These are phyloP conservation scores for Penicillium parvum DNA, from an alignment of 495 filamentous ascomycete species.

Conservation along the genomic window DNA sequence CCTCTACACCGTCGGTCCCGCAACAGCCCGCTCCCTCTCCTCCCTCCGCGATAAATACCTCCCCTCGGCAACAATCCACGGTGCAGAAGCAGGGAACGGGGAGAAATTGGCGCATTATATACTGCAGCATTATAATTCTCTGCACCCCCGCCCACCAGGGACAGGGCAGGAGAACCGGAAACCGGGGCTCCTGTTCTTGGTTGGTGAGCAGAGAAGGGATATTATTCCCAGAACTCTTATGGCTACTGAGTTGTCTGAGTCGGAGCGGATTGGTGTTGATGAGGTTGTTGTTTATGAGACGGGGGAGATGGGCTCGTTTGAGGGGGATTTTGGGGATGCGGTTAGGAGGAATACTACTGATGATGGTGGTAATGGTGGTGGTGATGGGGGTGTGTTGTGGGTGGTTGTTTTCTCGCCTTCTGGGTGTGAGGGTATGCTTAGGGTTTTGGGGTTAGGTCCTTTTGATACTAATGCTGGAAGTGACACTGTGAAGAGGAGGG, in stretches of 20 bases:
- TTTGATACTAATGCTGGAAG: conserved; percentile 11
- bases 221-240: conserved; percentile 79
- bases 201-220: conserved; percentile 81
- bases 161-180: too few species aligned
- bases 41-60: conserved; percentile 46
- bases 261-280: conserved; percentile 55
- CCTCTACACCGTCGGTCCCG: conserved; percentile 89
- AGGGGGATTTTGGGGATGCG: conserved; percentile 52
- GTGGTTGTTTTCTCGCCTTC: conserved; percentile 92
- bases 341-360: conserved; percentile 17
- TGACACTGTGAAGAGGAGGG: conserved; percentile 16
- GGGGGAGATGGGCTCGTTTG: conserved; percentile 69
- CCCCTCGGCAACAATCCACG: conserved; percentile 55
- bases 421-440: conserved; percentile 77
- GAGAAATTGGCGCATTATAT: conserved; percentile 74
- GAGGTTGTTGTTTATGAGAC: conserved; percentile 87
- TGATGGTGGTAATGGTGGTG: not conserved
- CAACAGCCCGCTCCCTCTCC: conserved; percentile 69
- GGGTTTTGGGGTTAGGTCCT: conserved; percentile 46
- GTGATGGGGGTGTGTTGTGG: conserved; percentile 52
- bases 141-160: too few species aligned
- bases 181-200: conserved; percentile 74
- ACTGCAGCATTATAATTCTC: conserved; percentile 59
- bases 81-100: conserved; percentile 76
- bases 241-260: conserved; percentile 35